Evolutionary conservation across 352 stramenopile genomes (phyloP).

Genomic region (Phytophthora megakarya): DNA sequence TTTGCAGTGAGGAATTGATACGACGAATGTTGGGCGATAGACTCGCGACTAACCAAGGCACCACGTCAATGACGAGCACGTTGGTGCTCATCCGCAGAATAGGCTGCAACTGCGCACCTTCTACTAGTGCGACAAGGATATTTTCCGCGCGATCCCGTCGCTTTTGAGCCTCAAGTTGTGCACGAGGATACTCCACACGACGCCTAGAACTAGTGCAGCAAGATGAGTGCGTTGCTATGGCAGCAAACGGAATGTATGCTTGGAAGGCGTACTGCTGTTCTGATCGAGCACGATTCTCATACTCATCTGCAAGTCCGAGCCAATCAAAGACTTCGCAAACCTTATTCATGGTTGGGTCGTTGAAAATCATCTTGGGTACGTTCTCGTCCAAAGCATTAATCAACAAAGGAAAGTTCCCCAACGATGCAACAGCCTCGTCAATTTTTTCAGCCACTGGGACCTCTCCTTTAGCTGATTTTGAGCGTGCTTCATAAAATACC

Average conservation of each 20-base stretch:
- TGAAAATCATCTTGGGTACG: slow-evolving; percentile 87
- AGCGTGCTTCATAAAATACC: slow-evolving; percentile 73
- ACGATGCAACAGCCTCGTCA: slow-evolving; percentile 62
- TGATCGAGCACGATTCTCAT: slow-evolving; percentile 55
- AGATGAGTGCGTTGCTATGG: slow-evolving; percentile 65
- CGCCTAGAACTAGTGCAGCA: slow-evolving; percentile 78
- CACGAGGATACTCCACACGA: slow-evolving; percentile 72
- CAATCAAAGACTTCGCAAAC: slow-evolving; percentile 83
- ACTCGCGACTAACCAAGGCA: slow-evolving; percentile 72
- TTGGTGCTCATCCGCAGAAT: slow-evolving; percentile 63
- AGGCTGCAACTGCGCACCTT: slow-evolving; percentile 63
- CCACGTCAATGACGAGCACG: slow-evolving; percentile 73
- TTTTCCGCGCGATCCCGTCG: slow-evolving; percentile 63
- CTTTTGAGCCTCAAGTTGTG: slow-evolving; percentile 63
- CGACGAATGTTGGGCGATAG: slow-evolving; percentile 71
- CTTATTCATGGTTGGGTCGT: slow-evolving; percentile 89
- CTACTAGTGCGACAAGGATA: slow-evolving; percentile 67
- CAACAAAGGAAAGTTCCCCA: slow-evolving; percentile 83
- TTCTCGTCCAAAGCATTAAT: slow-evolving; percentile 91
- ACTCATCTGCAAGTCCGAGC: slow-evolving; percentile 80
- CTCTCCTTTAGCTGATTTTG: slow-evolving; percentile 49
- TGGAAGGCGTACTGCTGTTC: slow-evolving; percentile 80
- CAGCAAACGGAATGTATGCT: slow-evolving; percentile 74
- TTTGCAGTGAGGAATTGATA: slow-evolving; percentile 61
- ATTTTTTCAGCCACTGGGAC: slow-evolving; percentile 53